phyloP scores from a whole-genome alignment of 1,139 yeast species.

The Suhomyces guaymorum region DNA sequence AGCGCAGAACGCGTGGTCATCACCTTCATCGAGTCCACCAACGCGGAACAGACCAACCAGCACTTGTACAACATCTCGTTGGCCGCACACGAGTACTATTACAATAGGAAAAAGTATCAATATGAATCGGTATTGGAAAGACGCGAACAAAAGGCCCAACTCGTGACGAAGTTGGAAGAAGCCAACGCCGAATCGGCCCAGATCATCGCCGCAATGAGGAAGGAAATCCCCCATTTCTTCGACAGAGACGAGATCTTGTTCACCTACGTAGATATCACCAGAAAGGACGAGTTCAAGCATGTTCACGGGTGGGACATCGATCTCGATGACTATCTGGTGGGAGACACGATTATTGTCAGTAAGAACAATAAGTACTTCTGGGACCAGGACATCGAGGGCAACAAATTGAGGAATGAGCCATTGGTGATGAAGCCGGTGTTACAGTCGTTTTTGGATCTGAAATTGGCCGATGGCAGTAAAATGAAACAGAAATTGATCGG shows the following conservation, averaged over 20 bases:
- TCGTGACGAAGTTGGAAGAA: constrained; percentile 39
- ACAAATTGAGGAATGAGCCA: constrained; percentile 33
- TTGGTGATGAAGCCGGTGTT: constrained; percentile 28
- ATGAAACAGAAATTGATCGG: constrained; percentile 33
- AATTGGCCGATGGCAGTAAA: constrained; percentile 15
- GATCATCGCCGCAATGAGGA: constrained; percentile 49
- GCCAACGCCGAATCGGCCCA: constrained; percentile 41
- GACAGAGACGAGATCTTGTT: constrained; percentile 46
- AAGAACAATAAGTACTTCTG: constrained; percentile 36
- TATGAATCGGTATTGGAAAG: constrained; percentile 38
- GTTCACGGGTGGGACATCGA: constrained; percentile 46
- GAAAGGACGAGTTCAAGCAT: constrained; percentile 31
- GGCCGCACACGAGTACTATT: constrained; percentile 56
- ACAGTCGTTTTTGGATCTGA: constrained; percentile 35
- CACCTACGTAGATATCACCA: constrained; percentile 54
- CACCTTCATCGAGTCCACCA: constrained; percentile 49
- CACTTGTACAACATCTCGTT: constrained; percentile 46
- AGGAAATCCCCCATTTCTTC: constrained; percentile 49
- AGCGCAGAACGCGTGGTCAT: constrained; percentile 50
- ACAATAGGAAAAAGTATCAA: constrained; percentile 45
- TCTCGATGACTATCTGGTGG: constrained; percentile 37
- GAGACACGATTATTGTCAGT: constrained; percentile 41
- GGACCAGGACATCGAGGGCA: constrained; percentile 33
- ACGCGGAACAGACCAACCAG: constrained; percentile 36
- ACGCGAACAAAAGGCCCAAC: constrained; percentile 45